Evolutionary conservation across 768 basidiomycete species (phyloP).

Genomic region (Boletus edulis): DNA sequence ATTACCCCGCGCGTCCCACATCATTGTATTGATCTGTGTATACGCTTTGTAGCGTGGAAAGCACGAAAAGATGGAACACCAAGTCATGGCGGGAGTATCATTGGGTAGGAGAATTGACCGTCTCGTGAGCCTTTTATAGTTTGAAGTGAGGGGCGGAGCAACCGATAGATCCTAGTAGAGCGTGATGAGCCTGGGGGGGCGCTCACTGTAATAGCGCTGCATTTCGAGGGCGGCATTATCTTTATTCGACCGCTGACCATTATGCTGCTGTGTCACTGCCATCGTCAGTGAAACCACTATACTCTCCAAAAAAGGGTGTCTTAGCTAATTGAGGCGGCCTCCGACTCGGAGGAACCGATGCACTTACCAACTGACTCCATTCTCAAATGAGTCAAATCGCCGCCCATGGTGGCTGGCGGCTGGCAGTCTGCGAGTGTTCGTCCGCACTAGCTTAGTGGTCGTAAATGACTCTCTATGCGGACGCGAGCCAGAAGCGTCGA

Average conservation of each 20-base stretch:
- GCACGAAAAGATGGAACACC: constrained; percentile 29
- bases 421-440: neutral
- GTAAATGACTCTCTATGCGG: too few species aligned
- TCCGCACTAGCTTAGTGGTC: too few species aligned
- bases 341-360: neutral
- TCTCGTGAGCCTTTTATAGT: constrained; percentile 26
- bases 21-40: constrained; percentile 30
- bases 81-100: constrained; percentile 24
- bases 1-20: constrained; percentile 28
- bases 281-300: constrained; percentile 5
- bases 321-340: constrained; percentile 18
- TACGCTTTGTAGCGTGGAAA: constrained; percentile 35
- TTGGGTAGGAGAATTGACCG: constrained; percentile 2
- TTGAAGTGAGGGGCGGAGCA: constrained; percentile 6
- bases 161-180: constrained; percentile 28
- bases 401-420: neutral
- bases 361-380: too few species aligned
- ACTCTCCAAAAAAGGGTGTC: constrained; percentile 13
- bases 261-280: neutral
- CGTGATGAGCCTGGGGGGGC: constrained; percentile 11
- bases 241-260: constrained; percentile 28
- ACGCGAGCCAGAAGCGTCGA: too few species aligned
- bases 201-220: constrained; percentile 7
- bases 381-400: too few species aligned
- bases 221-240: constrained; percentile 24